Evolutionary conservation across 345 rosid genomes (phyloP).

Genomic region (Trapa bicornis): DNA sequence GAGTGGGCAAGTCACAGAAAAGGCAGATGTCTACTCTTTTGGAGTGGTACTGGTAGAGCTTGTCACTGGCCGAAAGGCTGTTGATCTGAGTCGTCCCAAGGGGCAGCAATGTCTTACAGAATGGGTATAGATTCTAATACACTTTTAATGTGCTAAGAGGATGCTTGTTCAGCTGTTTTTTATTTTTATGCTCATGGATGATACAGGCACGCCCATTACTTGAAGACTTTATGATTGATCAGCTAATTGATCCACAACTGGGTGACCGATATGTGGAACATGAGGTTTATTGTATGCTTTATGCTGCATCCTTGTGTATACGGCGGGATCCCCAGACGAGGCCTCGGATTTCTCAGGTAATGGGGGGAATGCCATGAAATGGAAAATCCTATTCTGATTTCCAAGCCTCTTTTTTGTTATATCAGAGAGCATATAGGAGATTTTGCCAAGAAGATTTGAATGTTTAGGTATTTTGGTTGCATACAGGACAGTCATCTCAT

Average conservation of each 20-base stretch:
- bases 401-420: background rate
- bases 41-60: conserved; percentile 96
- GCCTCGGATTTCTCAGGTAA: conserved; percentile 98
- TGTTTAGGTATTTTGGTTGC: background rate
- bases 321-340: conserved; percentile 79
- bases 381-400: background rate
- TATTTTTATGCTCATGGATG: background rate
- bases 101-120: conserved; percentile 97
- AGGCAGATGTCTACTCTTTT: conserved; percentile 94
- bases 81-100: conserved; percentile 79
- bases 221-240: conserved; percentile 76
- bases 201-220: conserved; percentile 83
- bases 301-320: conserved; percentile 84
- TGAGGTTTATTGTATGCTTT: conserved; percentile 91
- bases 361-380: conserved; percentile 1
- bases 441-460: background rate
- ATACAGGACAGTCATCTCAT: background rate
- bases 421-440: background rate
- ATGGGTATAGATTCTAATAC: conserved; percentile 50
- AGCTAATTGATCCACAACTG: conserved; percentile 69
- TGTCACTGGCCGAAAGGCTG: conserved; percentile 91
- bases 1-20: conserved; percentile 95
- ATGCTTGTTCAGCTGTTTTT: background rate
- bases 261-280: conserved; percentile 45
- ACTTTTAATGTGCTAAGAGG: background rate